Evolutionary conservation across 2,329 filamentous ascomycete species (phyloP), one percentile per base, ranked within the genome.

Genomic region (Stagonosporopsis cucurbitacearum): DNA sequence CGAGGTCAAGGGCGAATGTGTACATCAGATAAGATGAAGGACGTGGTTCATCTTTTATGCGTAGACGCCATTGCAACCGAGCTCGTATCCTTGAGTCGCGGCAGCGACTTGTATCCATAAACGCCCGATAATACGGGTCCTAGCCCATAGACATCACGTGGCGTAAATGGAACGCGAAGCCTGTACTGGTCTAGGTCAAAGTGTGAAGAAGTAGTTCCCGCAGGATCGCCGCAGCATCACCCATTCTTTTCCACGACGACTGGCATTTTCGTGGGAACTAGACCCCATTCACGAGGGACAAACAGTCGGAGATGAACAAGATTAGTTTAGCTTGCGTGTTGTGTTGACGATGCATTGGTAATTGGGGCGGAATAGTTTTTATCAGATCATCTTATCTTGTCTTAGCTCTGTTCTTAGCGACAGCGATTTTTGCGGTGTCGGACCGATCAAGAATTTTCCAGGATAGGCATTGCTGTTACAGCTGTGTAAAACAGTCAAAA

Each of bases 1-100:
- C 9, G 19, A 23, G 7, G 25, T 20, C 30, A n/a, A 43, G 8
- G 17, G 30, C 19, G 13, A 22, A 20, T 28, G 37, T 20, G 37
- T 3, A 13, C 33, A 57, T 57, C 54, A 57, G 49, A 57, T 57
- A 49, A 57, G 54, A 57, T 53, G 39, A 28, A 32, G n/a, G 37
- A 44, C 36, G 35, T 35, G 19, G 30, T 33, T 51, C 37, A n/a
- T 28, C 43, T 56, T 42, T 51, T 47, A 42, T 48, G 25, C 36
- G 46, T 32, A 30, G n/a, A 41, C 11, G 41, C 22, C 22, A 33
- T 33, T 11, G 37, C 26, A 23, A 25, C 41, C 30, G 8, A 8
- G 15, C 42, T 39, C 35, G 42, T 37, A 13, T 32, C 36, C 36
- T n/a, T 56, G 53, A 51, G 42, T 43, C 47, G 42, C 12, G 9